Evolutionary conservation across 164 flowering plant species (phyloP), one percentile per base, ranked within the genome.

Genomic region (Warburgia ugandensis): DNA sequence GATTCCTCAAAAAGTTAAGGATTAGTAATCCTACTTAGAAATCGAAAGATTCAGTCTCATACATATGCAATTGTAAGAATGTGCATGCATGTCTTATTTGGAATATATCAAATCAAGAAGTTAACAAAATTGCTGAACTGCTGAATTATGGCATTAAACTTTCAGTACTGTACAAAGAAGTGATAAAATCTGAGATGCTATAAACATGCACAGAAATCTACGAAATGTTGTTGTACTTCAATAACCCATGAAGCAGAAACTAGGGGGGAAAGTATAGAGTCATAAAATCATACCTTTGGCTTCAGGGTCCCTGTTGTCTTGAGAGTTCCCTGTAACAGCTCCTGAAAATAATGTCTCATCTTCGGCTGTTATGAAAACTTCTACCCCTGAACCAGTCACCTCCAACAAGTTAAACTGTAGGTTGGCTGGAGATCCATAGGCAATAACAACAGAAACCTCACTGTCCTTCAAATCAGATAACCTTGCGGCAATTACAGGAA

Each of bases 401-500:
- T 71, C 59, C 10, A 71, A 35, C 19, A 54, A 32, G 43, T 22
- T 57, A 61, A 71, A 68, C 27, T 58, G 66, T 23, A 71, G 73
- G 48, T 26, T 29, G 41, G 61, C 53, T 11, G 58, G 12, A 5
- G 67, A 55, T 54, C 75, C 78, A 64, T 62, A 66, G 31, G 61
- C 54, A 4, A 68, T 26, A 45, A 62, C 48, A 22, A 49, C 71
- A 29, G 47, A 48, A 39, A 66, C 45, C 16, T 12, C 50, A 11
- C 54, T 51, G 16, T 50, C 68, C 29, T 28, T 23, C 50, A 52
- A 2, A 55, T 48, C 47, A 40, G 32, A 54, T 23, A 74, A 45
- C 60, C 67, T 71, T 29, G 71, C 68, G 56, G 75, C 59, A 41
- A 71, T 46, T 20, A 73, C 51, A 30, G 63, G 54, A 57, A 42